Percentiles rank a stretch among this genome's conserved stretches.
Conservation (phyloP, 2,329 filamentous ascomycete genomes). For the Trichothecium sympodiale region DNA sequence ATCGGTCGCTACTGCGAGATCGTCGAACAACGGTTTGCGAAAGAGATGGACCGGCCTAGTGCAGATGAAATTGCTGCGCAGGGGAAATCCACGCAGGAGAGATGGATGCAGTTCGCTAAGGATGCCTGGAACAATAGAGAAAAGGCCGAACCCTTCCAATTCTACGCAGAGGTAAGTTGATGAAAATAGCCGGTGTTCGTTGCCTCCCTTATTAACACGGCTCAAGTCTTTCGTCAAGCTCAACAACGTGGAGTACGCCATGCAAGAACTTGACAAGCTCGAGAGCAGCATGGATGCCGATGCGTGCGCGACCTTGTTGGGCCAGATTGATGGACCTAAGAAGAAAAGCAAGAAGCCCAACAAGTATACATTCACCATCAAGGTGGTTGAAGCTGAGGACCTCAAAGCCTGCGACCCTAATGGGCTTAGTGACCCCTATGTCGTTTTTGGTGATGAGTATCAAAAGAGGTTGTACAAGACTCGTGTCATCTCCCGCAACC, state of each 20-base stretch:
- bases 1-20: slow-evolving; percentile 86
- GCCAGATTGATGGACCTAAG: slow-evolving; percentile 59
- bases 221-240: slow-evolving; percentile 85
- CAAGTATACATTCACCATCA: slow-evolving; percentile 97
- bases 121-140: slow-evolving; percentile 89
- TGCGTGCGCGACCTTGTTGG: slow-evolving; percentile 72
- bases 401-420: slow-evolving; percentile 96
- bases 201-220: slow-evolving; percentile 14
- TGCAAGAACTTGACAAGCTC: slow-evolving; percentile 81
- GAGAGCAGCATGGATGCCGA: slow-evolving; percentile 88
- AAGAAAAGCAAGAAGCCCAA: slow-evolving; percentile 55
- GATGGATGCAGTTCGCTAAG: slow-evolving; percentile 85
- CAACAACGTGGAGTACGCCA: slow-evolving; percentile 94
- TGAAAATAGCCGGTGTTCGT: neutral
- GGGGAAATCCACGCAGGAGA: slow-evolving; percentile 76
- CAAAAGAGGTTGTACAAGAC: slow-evolving; percentile 95
- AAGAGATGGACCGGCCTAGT: slow-evolving; percentile 86
- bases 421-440: slow-evolving; percentile 90
- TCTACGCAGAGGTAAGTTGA: slow-evolving; percentile 69
- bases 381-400: slow-evolving; percentile 95
- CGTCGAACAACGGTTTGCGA: slow-evolving; percentile 72
- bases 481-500: slow-evolving; percentile 75
- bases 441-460: slow-evolving; percentile 93
- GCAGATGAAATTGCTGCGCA: slow-evolving; percentile 75
- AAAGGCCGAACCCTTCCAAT: slow-evolving; percentile 92